These are phyloP conservation scores for Malassezia arunalokei DNA, from an alignment of 1,284 basidiomycete species.

Conservation along the genomic window DNA sequence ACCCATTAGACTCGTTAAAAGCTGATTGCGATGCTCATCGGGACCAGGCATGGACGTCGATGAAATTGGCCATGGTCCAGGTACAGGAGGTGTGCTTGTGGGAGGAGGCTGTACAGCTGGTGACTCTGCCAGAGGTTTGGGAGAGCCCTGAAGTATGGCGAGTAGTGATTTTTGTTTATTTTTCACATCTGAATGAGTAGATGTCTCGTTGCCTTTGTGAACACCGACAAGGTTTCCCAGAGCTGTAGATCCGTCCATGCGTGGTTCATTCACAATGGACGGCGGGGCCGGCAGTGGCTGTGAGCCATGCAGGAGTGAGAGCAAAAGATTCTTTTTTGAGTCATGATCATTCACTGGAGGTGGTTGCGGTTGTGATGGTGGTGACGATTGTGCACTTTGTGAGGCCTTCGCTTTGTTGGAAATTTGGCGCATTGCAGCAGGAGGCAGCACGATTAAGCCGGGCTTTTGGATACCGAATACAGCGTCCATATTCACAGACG, in stretches of 20 bases:
- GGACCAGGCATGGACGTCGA: too few species aligned
- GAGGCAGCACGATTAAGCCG: constrained; percentile 8
- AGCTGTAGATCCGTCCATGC: constrained; percentile 9
- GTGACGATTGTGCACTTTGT: background rate
- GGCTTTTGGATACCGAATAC: constrained; percentile 3
- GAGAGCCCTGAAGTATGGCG: too few species aligned
- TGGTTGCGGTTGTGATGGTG: background rate
- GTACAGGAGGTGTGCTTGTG: too few species aligned
- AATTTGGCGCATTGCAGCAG: constrained; percentile 4
- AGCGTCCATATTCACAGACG: background rate
- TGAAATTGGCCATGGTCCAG: too few species aligned
- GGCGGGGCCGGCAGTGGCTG: constrained; percentile 8
- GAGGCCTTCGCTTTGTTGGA: background rate
- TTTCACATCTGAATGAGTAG: too few species aligned
- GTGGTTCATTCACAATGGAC: background rate
- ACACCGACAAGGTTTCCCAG: constrained; percentile 7
- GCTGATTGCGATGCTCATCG: background rate
- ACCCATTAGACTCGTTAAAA: background rate
- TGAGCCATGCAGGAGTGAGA: constrained; percentile 3
- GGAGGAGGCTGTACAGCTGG: too few species aligned
- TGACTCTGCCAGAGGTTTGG: too few species aligned
- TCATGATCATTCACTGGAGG: background rate
- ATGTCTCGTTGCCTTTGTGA: too few species aligned
- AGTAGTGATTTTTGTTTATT: too few species aligned
- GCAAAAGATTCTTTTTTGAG: background rate